Percentiles rank a stretch among this genome's conserved stretches.
Evolutionary conservation across 768 basidiomycete species (phyloP).

Genomic region (Harrya chromipes): DNA sequence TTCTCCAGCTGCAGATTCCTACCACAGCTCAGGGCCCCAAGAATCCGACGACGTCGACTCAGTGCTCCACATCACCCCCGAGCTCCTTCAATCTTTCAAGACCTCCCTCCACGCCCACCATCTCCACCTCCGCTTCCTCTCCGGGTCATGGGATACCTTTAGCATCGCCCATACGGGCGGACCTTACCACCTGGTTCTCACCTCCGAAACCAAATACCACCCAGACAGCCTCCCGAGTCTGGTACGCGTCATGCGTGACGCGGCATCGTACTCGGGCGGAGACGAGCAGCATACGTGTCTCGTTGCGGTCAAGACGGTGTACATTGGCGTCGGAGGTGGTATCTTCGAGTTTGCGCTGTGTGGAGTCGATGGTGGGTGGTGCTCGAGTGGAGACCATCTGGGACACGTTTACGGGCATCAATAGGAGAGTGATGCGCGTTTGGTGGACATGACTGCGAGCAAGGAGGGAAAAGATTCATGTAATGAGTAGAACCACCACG

Average conservation of each 20-base stretch:
- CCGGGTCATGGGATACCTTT: conserved; percentile 76
- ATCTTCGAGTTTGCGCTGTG: conserved; percentile 64
- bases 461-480: no score
- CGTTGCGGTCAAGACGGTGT: conserved; percentile 87
- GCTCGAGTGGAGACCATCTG: conserved; percentile 58
- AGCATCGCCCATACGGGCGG: conserved; percentile 33
- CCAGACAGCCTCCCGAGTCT: conserved; percentile 60
- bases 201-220: conserved; percentile 92
- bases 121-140: conserved; percentile 69
- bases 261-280: conserved; percentile 18
- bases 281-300: conserved; percentile 47
- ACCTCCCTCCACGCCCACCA: conserved; percentile 50
- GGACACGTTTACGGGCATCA: conserved; percentile 73
- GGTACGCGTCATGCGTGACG: conserved; percentile 46
- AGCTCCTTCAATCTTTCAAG: conserved; percentile 63
- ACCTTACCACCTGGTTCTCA: conserved; percentile 71
- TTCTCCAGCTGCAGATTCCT: conserved; percentile 53
- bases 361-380: conserved; percentile 27
- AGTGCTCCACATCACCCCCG: conserved; percentile 63
- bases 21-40: conserved; percentile 35
- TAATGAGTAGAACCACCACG: no score
- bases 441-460: conserved; percentile 39
- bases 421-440: conserved; percentile 65
- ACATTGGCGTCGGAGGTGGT: conserved; percentile 95
- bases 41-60: conserved; percentile 30